Percentiles rank a stretch among this genome's conserved stretches.
phyloP scores from a whole-genome alignment of 495 filamentous ascomycete genomes.

The Neurospora pannonica region DNA sequence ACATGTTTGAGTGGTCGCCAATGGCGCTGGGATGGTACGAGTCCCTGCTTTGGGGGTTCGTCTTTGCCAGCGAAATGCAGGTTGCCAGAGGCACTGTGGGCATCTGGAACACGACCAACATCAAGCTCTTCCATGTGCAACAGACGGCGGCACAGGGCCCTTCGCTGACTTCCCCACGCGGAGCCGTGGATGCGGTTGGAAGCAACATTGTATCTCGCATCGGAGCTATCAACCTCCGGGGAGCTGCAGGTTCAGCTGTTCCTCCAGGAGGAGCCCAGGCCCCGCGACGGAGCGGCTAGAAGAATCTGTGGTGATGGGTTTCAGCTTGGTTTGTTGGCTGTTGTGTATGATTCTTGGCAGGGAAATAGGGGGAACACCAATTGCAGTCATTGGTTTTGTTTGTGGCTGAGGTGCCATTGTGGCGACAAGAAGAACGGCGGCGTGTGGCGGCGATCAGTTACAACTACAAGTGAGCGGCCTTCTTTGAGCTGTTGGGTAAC shows the following conservation, averaged over 20 bases:
- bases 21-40: constrained; percentile 95
- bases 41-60: constrained; percentile 87
- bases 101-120: constrained; percentile 85
- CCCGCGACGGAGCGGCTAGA: not conserved
- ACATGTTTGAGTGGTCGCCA: constrained; percentile 93
- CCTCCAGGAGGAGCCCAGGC: not conserved
- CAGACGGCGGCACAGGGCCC: constrained; percentile 72
- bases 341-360: not conserved
- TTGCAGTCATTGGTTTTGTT: not conserved
- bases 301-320: not conserved
- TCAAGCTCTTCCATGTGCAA: constrained; percentile 85
- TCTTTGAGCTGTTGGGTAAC: not conserved
- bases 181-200: constrained; percentile 92
- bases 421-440: not conserved
- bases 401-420: not conserved
- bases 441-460: not conserved
- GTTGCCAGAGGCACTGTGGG: constrained; percentile 83
- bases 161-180: constrained; percentile 70
- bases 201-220: constrained; percentile 84
- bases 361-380: not conserved
- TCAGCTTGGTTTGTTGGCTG: not conserved
- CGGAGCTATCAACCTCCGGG: constrained; percentile 59
- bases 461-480: not conserved
- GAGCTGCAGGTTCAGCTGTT: constrained; percentile 9
- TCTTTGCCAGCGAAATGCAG: constrained; percentile 84